Conservation (phyloP, 768 basidiomycete species). For the Phlebiopsis flavidoalba region DNA sequence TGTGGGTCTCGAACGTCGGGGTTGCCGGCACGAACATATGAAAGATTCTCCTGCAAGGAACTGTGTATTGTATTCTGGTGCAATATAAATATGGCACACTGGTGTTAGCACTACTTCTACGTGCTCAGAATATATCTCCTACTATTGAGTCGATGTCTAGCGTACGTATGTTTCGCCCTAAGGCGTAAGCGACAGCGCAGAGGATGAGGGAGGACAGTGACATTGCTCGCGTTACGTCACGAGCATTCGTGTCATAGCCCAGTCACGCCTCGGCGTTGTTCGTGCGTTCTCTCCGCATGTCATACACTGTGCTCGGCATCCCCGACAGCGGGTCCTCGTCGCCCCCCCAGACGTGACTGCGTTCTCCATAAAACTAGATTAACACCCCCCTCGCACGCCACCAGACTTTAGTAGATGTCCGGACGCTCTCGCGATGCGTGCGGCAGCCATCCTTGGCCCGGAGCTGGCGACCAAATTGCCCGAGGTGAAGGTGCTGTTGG, state of each 20-base stretch:
- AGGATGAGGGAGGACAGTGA: background rate
- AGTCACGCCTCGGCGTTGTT: background rate
- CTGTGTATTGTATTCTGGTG: background rate
- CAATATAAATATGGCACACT: background rate
- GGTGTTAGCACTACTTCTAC: background rate
- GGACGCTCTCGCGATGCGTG: constrained; percentile 44
- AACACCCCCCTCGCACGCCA: background rate
- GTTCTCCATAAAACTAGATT: background rate
- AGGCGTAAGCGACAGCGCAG: background rate
- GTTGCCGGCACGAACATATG: too few relatives aligned
- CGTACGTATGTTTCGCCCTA: background rate
- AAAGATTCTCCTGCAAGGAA: background rate
- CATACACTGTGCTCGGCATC: background rate
- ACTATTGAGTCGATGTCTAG: background rate
- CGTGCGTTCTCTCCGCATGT: background rate
- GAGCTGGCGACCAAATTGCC: constrained; percentile 59
- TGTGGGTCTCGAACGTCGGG: background rate
- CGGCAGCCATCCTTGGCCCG: constrained; percentile 74
- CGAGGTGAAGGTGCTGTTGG: constrained; percentile 71
- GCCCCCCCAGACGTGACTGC: background rate
- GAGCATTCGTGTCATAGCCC: background rate
- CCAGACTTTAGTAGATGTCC: background rate
- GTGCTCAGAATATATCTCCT: background rate
- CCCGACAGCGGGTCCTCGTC: background rate
- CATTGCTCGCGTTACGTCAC: constrained; percentile 6